Evolutionary conservation across 768 basidiomycete genomes (phyloP), one percentile per base, ranked within the genome.

Genomic region (Arthromyces matolae): DNA sequence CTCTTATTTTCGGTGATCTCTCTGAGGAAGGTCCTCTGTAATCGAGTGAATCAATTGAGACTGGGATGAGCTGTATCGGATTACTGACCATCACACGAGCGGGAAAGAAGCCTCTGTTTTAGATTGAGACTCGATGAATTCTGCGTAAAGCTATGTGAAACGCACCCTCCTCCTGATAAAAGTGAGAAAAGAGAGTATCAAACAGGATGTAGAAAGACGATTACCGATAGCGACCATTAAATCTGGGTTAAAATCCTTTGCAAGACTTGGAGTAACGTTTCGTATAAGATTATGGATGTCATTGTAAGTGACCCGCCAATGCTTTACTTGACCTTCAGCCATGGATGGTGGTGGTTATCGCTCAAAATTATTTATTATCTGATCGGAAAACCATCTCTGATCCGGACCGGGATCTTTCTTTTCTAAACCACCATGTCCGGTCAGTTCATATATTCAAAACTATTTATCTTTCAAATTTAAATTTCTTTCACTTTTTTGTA

Each of bases 281-380:
- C 82, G 82, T 58, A 95, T 93, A 52, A 92, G 76, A 55, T 89
- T 89, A 75, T 96, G 93, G 45, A 95, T 83, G 42, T 95, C 86
- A 59, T 95, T 94, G 73, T 96, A 96, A 16, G 91, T 94, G 47
- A 84, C 73, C 47, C 73, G 82, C 63, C 78, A 58, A 61, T 90
- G 89, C 59, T 83, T 64, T 32, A 80, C 72, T 60, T 54, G 49
- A 36, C 78, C 72, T 60, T 51, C 40, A 43, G 47, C 40, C 55
- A 57, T 57, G 45, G 22, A n/a, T n/a, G n/a, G n/a, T n/a, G n/a
- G n/a, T n/a, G n/a, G n/a, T n/a, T n/a, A n/a, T n/a, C n/a, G n/a
- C n/a, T n/a, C n/a, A n/a, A n/a, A n/a, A n/a, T n/a, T n/a, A n/a
- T n/a, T n/a, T n/a, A n/a, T n/a, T n/a, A n/a, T n/a, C 33, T 49